phyloP scores from a whole-genome alignment of 2,329 filamentous ascomycete species.

The Nemania sp. region DNA sequence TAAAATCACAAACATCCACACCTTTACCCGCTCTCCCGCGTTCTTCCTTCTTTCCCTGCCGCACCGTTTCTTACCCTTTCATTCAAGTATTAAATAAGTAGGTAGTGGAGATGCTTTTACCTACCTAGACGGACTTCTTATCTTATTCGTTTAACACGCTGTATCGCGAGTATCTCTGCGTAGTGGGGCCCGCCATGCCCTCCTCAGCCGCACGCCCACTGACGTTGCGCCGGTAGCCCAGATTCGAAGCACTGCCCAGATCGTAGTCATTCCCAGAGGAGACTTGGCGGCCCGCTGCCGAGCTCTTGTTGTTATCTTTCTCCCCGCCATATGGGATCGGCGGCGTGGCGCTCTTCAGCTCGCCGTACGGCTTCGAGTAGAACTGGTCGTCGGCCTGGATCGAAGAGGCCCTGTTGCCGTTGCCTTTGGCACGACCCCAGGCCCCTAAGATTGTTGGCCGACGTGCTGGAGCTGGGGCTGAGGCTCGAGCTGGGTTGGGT shows the following conservation, averaged over 20 bases:
- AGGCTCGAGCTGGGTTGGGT: slow-evolving; percentile 32
- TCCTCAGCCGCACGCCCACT: slow-evolving; percentile 82
- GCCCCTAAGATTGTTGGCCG: slow-evolving; percentile 34
- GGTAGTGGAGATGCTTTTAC: not conserved
- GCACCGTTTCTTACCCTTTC: not conserved
- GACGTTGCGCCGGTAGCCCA: slow-evolving; percentile 65
- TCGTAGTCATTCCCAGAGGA: slow-evolving; percentile 69
- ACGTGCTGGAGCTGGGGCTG: slow-evolving; percentile 22
- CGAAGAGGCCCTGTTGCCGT: slow-evolving; percentile 55
- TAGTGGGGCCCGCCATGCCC: slow-evolving; percentile 62
- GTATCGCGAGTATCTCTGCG: slow-evolving; percentile 45
- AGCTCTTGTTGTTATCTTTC: not conserved
- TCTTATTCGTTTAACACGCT: slow-evolving; percentile 45
- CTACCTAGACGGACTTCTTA: no score
- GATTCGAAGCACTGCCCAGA: slow-evolving; percentile 52
- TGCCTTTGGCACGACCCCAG: slow-evolving; percentile 31
- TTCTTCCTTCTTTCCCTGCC: not conserved
- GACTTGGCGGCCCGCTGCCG: slow-evolving; percentile 60
- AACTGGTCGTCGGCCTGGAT: slow-evolving; percentile 64
- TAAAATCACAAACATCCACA: slow-evolving; percentile 17
- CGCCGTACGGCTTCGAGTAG: slow-evolving; percentile 70
- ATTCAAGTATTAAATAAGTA: no score
- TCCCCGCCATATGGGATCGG: slow-evolving; percentile 62
- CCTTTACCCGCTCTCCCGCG: not conserved
- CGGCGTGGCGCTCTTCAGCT: slow-evolving; percentile 64